A percentile compares a stretch with the other conserved stretches of the same genome.
These are phyloP conservation scores for Senna siamea DNA, from an alignment of 306 rosid genomes.

Conservation along the genomic window DNA sequence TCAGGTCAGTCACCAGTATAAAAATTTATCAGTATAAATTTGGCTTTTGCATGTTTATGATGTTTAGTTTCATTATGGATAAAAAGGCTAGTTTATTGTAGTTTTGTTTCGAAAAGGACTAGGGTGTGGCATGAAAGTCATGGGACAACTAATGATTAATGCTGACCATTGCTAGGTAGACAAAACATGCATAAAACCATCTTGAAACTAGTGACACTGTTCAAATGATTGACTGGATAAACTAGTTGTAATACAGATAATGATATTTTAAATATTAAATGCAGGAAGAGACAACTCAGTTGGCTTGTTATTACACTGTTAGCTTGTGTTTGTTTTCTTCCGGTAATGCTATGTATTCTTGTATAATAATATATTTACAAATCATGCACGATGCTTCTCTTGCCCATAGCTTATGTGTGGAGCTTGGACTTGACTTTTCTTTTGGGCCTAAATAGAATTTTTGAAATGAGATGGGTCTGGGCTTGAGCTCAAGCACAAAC, in stretches of 20 bases:
- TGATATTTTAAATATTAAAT: not conserved
- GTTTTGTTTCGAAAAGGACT: not conserved
- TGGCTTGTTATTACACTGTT: not conserved
- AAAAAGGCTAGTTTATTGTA: not conserved
- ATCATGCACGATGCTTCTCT: no score
- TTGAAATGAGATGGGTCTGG: no score
- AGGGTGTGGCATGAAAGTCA: not conserved
- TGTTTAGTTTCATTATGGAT: conserved; percentile 20
- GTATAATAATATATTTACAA: no score
- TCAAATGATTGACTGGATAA: not conserved
- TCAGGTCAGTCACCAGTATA: conserved; percentile 59
- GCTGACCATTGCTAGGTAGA: not conserved
- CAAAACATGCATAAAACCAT: no score
- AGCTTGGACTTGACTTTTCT: no score
- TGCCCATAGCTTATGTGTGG: no score
- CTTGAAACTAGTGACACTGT: no score
- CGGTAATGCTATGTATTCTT: not conserved
- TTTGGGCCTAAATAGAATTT: no score
- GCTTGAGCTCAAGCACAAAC: no score
- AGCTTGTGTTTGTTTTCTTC: not conserved
- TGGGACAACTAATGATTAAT: not conserved
- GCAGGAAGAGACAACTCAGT: not conserved
- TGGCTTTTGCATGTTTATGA: not conserved
- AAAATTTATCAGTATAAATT: conserved; percentile 27
- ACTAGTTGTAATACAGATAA: not conserved